Conservation (phyloP, 2,329 filamentous ascomycete genomes). For the Alternaria brassicae region DNA sequence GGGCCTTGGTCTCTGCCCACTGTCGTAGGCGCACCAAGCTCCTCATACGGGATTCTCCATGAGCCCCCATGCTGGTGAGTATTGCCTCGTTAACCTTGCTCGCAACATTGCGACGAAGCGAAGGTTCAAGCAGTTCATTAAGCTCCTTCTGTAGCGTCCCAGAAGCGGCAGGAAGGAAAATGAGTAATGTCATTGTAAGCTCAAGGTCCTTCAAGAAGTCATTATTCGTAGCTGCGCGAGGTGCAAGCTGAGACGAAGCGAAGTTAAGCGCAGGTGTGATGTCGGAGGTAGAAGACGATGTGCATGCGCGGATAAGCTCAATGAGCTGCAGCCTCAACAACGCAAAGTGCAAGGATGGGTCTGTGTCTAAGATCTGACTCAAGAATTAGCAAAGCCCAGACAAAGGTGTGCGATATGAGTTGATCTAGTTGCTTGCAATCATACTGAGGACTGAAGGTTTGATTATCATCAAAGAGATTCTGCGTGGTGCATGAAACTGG, state of each 20-base stretch:
- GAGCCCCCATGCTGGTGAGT: slow-evolving; percentile 72
- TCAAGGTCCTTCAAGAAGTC: slow-evolving; percentile 88
- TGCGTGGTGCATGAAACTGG: slow-evolving; percentile 99
- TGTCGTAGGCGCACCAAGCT: slow-evolving; percentile 80
- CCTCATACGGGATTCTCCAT: slow-evolving; percentile 81
- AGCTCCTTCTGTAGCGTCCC: slow-evolving; percentile 79
- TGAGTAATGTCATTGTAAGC: slow-evolving; percentile 87
- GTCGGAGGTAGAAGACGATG: slow-evolving; percentile 69
- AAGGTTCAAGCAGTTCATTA: slow-evolving; percentile 77
- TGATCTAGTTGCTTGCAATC: slow-evolving; percentile 55
- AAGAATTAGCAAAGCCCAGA: slow-evolving; percentile 32
- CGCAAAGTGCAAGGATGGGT: slow-evolving; percentile 85
- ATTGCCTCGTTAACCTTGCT: slow-evolving; percentile 89
- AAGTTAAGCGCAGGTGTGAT: slow-evolving; percentile 84
- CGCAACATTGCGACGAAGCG: slow-evolving; percentile 82
- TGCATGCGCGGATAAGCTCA: slow-evolving; percentile 85
- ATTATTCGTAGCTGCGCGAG: slow-evolving; percentile 80
- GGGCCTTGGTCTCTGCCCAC: slow-evolving; percentile 78
- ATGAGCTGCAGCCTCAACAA: slow-evolving; percentile 90
- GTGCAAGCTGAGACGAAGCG: slow-evolving; percentile 84
- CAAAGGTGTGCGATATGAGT: slow-evolving; percentile 14
- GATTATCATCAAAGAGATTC: slow-evolving; percentile 90
- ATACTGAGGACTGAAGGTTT: slow-evolving; percentile 86
- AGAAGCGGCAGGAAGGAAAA: slow-evolving; percentile 70
- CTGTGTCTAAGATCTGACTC: slow-evolving; percentile 80